Evolutionary conservation across 768 basidiomycete genomes (phyloP).

Genomic region (Myochromella boudieri): DNA sequence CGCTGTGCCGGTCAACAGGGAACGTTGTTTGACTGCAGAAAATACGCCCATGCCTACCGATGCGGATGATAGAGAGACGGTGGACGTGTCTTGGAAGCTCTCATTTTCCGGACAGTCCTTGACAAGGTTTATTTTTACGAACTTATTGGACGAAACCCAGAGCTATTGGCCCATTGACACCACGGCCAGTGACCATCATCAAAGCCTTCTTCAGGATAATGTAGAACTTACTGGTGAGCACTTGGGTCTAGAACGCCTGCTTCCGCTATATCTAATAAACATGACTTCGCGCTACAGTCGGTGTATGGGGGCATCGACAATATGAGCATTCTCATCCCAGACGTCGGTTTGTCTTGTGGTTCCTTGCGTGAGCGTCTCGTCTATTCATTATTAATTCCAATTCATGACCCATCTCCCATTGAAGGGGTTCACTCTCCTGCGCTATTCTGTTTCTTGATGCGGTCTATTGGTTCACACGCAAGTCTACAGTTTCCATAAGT

Average conservation of each 20-base stretch:
- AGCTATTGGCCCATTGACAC: constrained; percentile 12
- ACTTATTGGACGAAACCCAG: constrained; percentile 10
- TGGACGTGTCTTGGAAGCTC: constrained; percentile 35
- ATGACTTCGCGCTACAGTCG: constrained; percentile 19
- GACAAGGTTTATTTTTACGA: constrained; percentile 19
- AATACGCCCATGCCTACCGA: neutral
- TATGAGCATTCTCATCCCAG: constrained; percentile 29
- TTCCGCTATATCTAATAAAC: neutral
- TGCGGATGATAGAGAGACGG: constrained; percentile 18
- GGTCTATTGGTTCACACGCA: constrained; percentile 34
- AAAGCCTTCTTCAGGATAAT: constrained; percentile 18
- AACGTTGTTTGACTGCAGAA: constrained; percentile 19
- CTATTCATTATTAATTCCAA: neutral
- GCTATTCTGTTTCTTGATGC: constrained; percentile 16
- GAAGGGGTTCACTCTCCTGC: constrained; percentile 14
- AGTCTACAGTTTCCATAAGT: constrained; percentile 32
- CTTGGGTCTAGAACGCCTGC: neutral
- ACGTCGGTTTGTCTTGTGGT: constrained; percentile 17
- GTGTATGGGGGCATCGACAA: constrained; percentile 26
- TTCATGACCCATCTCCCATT: neutral
- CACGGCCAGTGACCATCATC: constrained; percentile 19
- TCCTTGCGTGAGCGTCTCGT: constrained; percentile 16
- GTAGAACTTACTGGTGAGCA: constrained; percentile 27
- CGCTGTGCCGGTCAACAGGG: constrained; percentile 25
- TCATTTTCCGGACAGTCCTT: constrained; percentile 26